These are phyloP conservation scores for Backusella luteola DNA, from an alignment of 192 early-diverging fungal species.

Conservation along the genomic window DNA sequence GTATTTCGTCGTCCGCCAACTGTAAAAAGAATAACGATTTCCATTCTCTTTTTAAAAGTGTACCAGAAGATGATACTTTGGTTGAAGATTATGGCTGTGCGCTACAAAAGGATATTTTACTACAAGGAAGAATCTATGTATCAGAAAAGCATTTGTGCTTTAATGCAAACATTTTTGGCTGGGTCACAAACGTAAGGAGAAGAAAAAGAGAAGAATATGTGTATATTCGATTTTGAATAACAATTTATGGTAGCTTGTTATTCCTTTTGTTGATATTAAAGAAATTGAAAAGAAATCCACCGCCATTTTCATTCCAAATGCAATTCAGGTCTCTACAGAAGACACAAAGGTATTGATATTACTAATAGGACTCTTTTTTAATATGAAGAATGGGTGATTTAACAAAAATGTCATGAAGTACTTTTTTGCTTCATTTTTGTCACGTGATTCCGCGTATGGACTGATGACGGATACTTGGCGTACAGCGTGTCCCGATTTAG, in stretches of 20 bases:
- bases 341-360: conserved; percentile 40
- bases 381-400: not conserved
- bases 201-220: not conserved
- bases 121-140: conserved; percentile 79
- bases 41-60: conserved; percentile 46
- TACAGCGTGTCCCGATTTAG: not conserved
- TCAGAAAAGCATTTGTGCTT: conserved; percentile 77
- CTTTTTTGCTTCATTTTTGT: conserved; percentile 80
- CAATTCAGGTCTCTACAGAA: conserved; percentile 69
- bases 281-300: conserved; percentile 79
- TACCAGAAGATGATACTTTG: conserved; percentile 46
- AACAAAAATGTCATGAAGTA: conserved; percentile 27
- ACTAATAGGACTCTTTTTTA: not conserved
- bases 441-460: conserved; percentile 70
- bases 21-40: conserved; percentile 34
- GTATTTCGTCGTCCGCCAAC: not conserved
- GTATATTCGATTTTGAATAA: not conserved
- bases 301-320: conserved; percentile 81
- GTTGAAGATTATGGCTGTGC: conserved; percentile 71
- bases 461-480: conserved; percentile 63
- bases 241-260: conserved; percentile 43
- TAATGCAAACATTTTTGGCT: conserved; percentile 83
- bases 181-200: conserved; percentile 61
- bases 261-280: conserved; percentile 70
- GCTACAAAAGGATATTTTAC: conserved; percentile 79